Percentiles rank a stretch among this genome's conserved stretches.
phyloP scores from a whole-genome alignment of 768 basidiomycete species.

The Boletellus ananiceps region DNA sequence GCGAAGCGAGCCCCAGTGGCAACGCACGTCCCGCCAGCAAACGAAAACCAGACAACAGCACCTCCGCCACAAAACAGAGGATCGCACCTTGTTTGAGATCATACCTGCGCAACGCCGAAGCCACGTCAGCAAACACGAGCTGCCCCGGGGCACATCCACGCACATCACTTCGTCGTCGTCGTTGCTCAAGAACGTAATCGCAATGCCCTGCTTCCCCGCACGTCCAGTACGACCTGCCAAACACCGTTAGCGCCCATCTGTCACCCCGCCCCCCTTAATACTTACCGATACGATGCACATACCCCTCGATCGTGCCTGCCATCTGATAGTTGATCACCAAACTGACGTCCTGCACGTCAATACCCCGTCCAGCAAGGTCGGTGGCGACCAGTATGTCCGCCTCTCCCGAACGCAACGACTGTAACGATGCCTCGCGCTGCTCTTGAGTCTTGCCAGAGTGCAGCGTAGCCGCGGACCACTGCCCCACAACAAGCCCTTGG shows the following conservation, averaged over 20 bases:
- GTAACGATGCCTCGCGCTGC: constrained; percentile 90
- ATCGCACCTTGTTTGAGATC: constrained; percentile 85
- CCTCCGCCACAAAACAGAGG: background rate
- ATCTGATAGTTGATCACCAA: constrained; percentile 98
- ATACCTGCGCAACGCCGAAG: constrained; percentile 52
- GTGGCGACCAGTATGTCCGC: constrained; percentile 92
- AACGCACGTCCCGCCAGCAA: no score
- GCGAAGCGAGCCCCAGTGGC: background rate
- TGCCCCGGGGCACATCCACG: constrained; percentile 29
- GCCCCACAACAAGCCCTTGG: constrained; percentile 3
- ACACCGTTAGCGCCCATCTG: constrained; percentile 1
- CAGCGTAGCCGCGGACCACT: constrained; percentile 89
- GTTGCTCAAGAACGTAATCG: constrained; percentile 95
- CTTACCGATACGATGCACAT: constrained; percentile 95
- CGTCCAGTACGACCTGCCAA: constrained; percentile 92
- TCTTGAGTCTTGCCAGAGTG: constrained; percentile 98
- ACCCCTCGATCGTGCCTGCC: constrained; percentile 93
- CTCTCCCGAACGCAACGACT: constrained; percentile 80
- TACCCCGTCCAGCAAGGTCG: constrained; percentile 96
- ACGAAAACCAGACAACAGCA: no score
- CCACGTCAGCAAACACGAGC: constrained; percentile 1
- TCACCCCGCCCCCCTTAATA: constrained; percentile 4
- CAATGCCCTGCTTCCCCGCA: constrained; percentile 89
- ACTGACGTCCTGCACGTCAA: constrained; percentile 95
- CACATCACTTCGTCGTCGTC: constrained; percentile 98